Evolutionary conservation across 441 rosid genomes (phyloP), one percentile per base, ranked within the genome.

Genomic region (Geranium incanum): DNA sequence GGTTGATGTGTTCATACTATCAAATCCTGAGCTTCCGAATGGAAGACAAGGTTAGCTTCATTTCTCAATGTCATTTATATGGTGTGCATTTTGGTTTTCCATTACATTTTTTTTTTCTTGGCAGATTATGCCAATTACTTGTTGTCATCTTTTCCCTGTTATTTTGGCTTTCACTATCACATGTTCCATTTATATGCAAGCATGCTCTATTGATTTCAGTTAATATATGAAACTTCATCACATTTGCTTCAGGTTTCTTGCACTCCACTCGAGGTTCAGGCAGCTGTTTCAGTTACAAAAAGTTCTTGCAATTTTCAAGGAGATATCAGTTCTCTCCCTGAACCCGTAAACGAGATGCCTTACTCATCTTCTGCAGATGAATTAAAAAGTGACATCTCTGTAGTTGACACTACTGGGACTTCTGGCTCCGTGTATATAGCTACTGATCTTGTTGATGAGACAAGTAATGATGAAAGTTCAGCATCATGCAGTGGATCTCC

Each of bases 1-100:
- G 88, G 80, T 80, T 91, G 82, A 88, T 95, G 85, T 86, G 92
- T 77, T 89, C 95, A 37, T 93, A 89, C 85, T 83, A 89, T 81
- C 86, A 89, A 82, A 92, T 95, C 79, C 87, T 92, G 99, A 84
- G 78, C 84, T 91, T 89, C 76, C 80, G 78, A 78, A 82, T 84
- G 72, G 90, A 90, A 78, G 70, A 79, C 68, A 78, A 85, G 97
- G 97, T 93, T 67, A 71, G 36, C 33, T 71, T 71, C 60, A 48
- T 23, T 77, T 68, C 71, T 74, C 76, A 70, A 39, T 38, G 23
- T 70, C 62, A 18, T 41, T 43, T 62, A 59, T 66, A 18, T 39
- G 57, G 33, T 19, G 33, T 37, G 52, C 65, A 36, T 48, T 72
- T 41, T 38, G 15, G 28, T 72, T 33, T 67, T 59, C 33, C 65